phyloP scores from a whole-genome alignment of 2,329 filamentous ascomycete species.

The Helminthosporium solani region DNA sequence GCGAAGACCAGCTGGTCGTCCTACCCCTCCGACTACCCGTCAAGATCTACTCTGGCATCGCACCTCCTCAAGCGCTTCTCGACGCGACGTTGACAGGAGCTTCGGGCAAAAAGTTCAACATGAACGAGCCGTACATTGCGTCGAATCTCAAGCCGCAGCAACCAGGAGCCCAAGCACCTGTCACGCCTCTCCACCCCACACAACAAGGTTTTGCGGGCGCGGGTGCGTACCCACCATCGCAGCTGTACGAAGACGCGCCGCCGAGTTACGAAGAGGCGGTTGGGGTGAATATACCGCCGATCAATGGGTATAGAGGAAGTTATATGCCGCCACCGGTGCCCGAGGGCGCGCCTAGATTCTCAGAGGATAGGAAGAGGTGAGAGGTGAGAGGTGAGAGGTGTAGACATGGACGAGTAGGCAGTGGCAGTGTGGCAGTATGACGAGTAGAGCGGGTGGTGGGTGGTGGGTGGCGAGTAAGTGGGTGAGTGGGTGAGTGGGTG shows the following conservation, averaged over 20 bases:
- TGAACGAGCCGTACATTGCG: not conserved
- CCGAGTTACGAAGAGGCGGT: constrained; percentile 94
- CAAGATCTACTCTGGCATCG: constrained; percentile 83
- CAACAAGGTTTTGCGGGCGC: constrained; percentile 22
- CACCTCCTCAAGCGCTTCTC: constrained; percentile 74
- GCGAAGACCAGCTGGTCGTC: constrained; percentile 69
- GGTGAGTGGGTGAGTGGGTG: no score
- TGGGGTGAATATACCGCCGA: constrained; percentile 72
- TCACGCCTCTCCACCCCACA: constrained; percentile 28
- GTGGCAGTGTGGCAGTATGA: no score
- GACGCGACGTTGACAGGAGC: constrained; percentile 56
- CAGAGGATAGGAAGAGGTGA: constrained; percentile 41
- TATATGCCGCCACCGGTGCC: constrained; percentile 53
- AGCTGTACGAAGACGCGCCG: constrained; percentile 71
- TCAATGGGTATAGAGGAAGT: constrained; percentile 69
- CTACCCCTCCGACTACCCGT: constrained; percentile 78
- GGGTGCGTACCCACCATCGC: constrained; percentile 34
- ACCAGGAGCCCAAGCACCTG: constrained; percentile 17
- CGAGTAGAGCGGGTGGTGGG: no score
- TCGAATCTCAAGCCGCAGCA: constrained; percentile 15
- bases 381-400: not conserved
- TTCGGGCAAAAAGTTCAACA: not conserved
- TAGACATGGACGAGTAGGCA: not conserved
- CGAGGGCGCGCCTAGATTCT: constrained; percentile 39
- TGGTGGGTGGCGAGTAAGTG: no score